A percentile compares a stretch with the other conserved stretches of the same genome.
phyloP scores from a whole-genome alignment of 2,329 filamentous ascomycete species.

The Podosphaera aphanis region DNA sequence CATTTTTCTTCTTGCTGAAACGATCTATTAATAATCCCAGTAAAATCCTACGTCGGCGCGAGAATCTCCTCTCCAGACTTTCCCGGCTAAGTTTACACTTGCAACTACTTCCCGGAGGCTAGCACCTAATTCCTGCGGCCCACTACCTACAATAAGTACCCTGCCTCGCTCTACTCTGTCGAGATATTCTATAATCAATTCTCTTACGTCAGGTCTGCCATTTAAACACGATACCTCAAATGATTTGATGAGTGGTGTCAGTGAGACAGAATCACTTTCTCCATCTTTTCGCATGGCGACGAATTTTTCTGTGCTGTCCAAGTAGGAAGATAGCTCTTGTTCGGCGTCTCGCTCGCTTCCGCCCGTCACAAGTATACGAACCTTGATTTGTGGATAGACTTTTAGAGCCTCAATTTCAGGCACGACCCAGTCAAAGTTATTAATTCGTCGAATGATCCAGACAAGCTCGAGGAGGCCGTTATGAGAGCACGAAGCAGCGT shows the following conservation, averaged over 20 bases:
- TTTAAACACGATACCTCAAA: not conserved
- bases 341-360: not conserved
- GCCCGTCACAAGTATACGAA: not conserved
- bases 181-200: not conserved
- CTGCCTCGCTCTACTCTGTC: not conserved
- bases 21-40: not conserved
- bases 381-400: not conserved
- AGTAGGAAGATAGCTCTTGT: not conserved
- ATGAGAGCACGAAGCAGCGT: slow-evolving; percentile 16
- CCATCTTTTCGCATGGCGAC: no score
- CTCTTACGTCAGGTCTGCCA: not conserved
- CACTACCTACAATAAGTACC: not conserved
- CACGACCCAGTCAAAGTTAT: slow-evolving; percentile 33
- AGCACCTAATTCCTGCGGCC: not conserved
- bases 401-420: slow-evolving; percentile 28
- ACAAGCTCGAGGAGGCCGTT: slow-evolving; percentile 20
- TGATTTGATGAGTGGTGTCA: not conserved
- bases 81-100: not conserved
- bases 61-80: slow-evolving; percentile 1
- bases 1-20: no score
- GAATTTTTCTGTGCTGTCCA: no score
- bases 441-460: slow-evolving; percentile 34
- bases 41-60: not conserved
- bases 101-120: not conserved
- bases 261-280: not conserved